Evolutionary conservation across 148 eudicot genomes (phyloP).

Genomic region (Mesembryanthemum crystallinum): DNA sequence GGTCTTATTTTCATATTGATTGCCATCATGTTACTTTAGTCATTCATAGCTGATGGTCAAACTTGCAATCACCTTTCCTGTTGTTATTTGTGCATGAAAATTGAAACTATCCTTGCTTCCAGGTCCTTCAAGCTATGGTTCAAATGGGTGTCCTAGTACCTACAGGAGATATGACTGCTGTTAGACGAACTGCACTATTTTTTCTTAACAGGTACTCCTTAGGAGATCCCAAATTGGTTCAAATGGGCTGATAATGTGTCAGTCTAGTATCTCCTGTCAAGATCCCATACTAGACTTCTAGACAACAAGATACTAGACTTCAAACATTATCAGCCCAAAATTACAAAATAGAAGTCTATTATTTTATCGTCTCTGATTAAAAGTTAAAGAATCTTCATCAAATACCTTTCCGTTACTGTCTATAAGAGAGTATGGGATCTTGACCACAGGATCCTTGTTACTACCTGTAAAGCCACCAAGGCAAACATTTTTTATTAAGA

Average conservation of each 20-base stretch:
- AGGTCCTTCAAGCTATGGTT: conserved; percentile 95
- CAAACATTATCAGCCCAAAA: too few species aligned
- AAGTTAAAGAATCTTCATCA: background rate
- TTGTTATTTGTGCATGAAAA: background rate
- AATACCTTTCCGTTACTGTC: background rate
- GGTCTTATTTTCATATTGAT: conserved; percentile 32
- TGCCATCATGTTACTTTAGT: conserved; percentile 12
- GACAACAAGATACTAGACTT: too few species aligned
- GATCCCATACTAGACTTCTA: too few species aligned
- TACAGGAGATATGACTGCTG: conserved; percentile 97
- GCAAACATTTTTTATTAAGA: background rate
- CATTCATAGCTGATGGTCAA: conserved; percentile 9
- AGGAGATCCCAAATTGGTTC: background rate
- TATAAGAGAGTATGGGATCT: background rate
- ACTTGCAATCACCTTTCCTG: background rate
- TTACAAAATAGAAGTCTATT: background rate
- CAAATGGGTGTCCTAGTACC: conserved; percentile 99
- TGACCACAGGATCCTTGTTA: background rate
- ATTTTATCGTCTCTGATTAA: background rate
- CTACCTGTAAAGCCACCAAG: background rate
- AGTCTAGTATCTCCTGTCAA: too few species aligned
- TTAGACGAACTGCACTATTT: conserved; percentile 88
- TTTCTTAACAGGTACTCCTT: conserved; percentile 77
- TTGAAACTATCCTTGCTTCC: conserved; percentile 23
- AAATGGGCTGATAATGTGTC: too few species aligned